Percentiles rank a stretch among this genome's conserved stretches.
Conservation (phyloP, 2,329 filamentous ascomycete genomes). For the Verticillium nubilum region DNA sequence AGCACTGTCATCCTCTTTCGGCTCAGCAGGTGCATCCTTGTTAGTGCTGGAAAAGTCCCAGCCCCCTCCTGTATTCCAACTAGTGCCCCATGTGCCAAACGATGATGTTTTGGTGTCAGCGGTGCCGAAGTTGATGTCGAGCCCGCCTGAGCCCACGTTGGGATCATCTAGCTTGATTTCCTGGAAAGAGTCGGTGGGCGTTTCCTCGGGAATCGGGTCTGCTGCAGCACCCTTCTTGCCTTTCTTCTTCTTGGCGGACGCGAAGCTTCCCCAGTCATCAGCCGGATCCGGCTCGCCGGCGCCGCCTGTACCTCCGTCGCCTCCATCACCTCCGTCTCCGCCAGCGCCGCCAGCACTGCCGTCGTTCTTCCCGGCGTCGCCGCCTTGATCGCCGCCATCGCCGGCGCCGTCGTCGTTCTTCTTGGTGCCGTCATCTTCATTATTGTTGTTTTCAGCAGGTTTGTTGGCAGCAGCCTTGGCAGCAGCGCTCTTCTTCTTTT, state of each 20-base stretch:
- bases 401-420: constrained; percentile 28
- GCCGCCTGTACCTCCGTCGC: constrained; percentile 22
- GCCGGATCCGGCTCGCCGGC: constrained; percentile 36
- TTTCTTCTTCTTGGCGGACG: constrained; percentile 50
- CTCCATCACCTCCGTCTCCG: constrained; percentile 27
- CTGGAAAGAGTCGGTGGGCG: constrained; percentile 44
- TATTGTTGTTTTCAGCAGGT: constrained; percentile 30
- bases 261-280: constrained; percentile 46
- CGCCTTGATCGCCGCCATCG: constrained; percentile 21
- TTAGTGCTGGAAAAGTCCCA: constrained; percentile 37
- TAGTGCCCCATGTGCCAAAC: constrained; percentile 56
- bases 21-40: constrained; percentile 27
- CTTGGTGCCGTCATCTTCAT: constrained; percentile 36
- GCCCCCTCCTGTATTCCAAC: constrained; percentile 48
- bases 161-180: constrained; percentile 62
- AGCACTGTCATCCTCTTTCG: constrained; percentile 36
- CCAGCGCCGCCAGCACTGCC: constrained; percentile 8
- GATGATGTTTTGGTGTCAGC: constrained; percentile 31
- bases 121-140: constrained; percentile 50
- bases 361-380: constrained; percentile 4
- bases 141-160: constrained; percentile 36
- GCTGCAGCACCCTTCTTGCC: constrained; percentile 36
- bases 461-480: constrained; percentile 33
- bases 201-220: constrained; percentile 24
- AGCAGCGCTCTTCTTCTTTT: constrained; percentile 50